Evolutionary conservation across 176 grass and related monocot genomes (phyloP).

Genomic region (Avena sativa): DNA sequence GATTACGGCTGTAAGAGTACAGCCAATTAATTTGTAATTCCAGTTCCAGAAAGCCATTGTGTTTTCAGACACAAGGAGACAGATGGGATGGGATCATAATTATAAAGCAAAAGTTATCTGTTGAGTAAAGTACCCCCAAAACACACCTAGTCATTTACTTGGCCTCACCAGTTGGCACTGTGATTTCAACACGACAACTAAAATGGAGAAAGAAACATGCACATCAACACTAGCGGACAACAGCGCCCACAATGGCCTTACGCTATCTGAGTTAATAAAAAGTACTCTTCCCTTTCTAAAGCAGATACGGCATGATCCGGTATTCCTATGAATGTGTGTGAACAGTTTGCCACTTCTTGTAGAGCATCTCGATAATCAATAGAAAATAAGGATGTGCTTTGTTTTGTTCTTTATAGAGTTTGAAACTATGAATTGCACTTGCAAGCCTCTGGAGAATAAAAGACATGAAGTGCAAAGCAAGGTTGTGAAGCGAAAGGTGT

Average conservation of each 20-base stretch:
- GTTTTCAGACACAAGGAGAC: constrained; percentile 25
- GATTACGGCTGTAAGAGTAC: neutral
- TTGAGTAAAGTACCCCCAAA: constrained; percentile 19
- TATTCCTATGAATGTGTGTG: constrained; percentile 11
- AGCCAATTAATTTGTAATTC: neutral
- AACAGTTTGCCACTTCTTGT: neutral
- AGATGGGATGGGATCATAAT: constrained; percentile 2
- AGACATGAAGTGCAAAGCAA: constrained; percentile 11
- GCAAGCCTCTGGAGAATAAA: neutral
- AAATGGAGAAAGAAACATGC: constrained; percentile 24
- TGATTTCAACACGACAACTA: constrained; percentile 23
- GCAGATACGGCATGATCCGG: neutral
- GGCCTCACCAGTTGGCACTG: neutral
- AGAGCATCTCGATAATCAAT: neutral
- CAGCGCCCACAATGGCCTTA: constrained; percentile 4
- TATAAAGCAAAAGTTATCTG: constrained; percentile 21
- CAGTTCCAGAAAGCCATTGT: constrained; percentile 16
- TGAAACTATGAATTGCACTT: constrained; percentile 1
- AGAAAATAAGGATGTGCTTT: neutral
- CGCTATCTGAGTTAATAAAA: constrained; percentile 12
- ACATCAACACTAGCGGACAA: constrained; percentile 32
- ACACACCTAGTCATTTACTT: constrained; percentile 1
- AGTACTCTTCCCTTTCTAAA: neutral
- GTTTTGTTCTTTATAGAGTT: neutral
- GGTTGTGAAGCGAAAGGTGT: neutral